Evolutionary conservation across 2,329 filamentous ascomycete species (phyloP), one percentile per base, ranked within the genome.

Genomic region (Pseudocercospora fuligena): DNA sequence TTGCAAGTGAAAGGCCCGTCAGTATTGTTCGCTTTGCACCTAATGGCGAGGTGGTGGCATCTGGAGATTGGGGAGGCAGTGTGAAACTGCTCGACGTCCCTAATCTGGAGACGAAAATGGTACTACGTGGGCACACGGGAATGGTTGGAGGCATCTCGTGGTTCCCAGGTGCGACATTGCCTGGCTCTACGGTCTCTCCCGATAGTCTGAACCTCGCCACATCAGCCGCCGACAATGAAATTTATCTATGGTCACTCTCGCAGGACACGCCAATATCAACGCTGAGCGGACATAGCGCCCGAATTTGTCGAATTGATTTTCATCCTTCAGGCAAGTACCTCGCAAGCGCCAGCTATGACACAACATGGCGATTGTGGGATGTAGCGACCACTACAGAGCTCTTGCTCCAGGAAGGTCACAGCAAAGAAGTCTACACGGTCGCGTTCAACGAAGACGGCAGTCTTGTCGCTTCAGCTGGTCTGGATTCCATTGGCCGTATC

Each of bases 291-390:
- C 95, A 99, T 76, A 89, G 87, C 4, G 92, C 91, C 62, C 90
- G 95, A 68, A 93, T 99, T 8, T 97, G 93, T 74, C 89, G 94
- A 64, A 90, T 97, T 12, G 95, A 97, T 66, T 97, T 98, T 75
- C 95, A 99, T 72, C 95, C 95, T 0, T 97, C 92, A 0, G 94
- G 94, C 3, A 87, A 87, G 68, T 98, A 94, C 75, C 84, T 98
- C 5, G 95, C 94, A 5, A 97, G 94, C 0, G 95, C 95, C 6
- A 97, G 93, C 0, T 95, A 95, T 74, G 95, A 99, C 77, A 97
- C 93, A 1, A 97, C 95, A 0, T 99, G 95, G 95, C 89, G 94
- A 53, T 83, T 99, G 36, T 99, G 95, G 94, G 94, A 98, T 77
- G 88, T 98, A 0, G 89, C 92, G 72, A 95, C 91, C 0, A 92